These are phyloP conservation scores for Trichomonas tenax DNA, from an alignment of 208 protist species.

Conservation along the genomic window DNA sequence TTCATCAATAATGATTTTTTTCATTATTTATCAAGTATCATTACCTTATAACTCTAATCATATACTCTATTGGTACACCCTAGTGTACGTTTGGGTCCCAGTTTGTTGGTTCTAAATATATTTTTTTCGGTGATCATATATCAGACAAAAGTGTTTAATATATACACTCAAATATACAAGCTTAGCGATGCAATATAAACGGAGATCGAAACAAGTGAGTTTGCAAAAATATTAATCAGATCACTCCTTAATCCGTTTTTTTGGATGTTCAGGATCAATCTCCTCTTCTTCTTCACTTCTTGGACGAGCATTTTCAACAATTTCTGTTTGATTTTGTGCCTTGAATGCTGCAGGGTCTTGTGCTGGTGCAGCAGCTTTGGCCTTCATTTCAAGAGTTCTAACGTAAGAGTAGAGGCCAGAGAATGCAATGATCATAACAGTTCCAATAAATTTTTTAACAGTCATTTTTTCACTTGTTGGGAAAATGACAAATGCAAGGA, in stretches of 20 bases:
- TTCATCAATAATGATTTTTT: no score
- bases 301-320: background rate
- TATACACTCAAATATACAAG: no score
- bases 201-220: no score
- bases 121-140: no score
- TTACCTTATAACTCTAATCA: no score
- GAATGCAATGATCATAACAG: conserved; percentile 26
- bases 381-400: conserved; percentile 30
- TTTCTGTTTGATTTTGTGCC: background rate
- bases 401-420: conserved; percentile 28
- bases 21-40: no score
- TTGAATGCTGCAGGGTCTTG: background rate
- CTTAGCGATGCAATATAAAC: no score
- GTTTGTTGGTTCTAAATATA: no score
- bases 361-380: background rate
- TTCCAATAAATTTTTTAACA: conserved; percentile 27
- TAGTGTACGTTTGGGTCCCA: no score
- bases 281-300: background rate
- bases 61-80: no score
- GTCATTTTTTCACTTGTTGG: background rate
- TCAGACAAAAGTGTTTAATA: no score
- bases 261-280: background rate
- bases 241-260: background rate
- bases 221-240: no score
- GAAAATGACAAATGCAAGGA: conserved; percentile 38